Evolutionary conservation across 345 rosid genomes (phyloP), one percentile per base, ranked within the genome.

Genomic region (Boechera stricta): DNA sequence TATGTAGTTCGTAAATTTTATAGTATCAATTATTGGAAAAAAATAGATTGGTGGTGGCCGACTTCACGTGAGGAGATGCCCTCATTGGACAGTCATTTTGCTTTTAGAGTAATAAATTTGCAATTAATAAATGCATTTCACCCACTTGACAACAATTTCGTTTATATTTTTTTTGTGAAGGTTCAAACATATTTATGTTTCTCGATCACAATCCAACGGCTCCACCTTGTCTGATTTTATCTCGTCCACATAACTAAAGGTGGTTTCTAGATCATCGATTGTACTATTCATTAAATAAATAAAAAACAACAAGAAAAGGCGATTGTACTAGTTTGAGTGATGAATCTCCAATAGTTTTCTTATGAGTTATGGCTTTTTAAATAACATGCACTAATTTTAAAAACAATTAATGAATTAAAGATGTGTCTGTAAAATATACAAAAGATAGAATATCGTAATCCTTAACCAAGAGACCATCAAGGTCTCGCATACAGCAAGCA

Each of bases 31-130:
- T 21, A 63, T 63, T 77, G 72, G 32, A 72, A 49, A 15, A 66
- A 44, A 44, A 67, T 65, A 21, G 64, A 67, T 67, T 16, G 74
- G 81, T 78, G 81, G 81, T 72, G 77, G 81, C 58, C 77, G 69
- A 67, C 69, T 73, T 66, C 81, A 78, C 81, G 81, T 78, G 81
- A 78, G 77, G 63, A 78, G 77, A 72, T 78, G 77, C 81, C 78
- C 69, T 60, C 81, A 6, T 52, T 67, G 65, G 58, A 61, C 78
- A 78, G 69, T 66, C 77, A 42, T 73, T 58, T 59, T 65, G 62
- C 77, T 51, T 57, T 71, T 57, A 21, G 35, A 2, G 64, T 67
- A 15, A 21, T 73, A 33, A 58, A 10, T 41, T 66, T 78, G 24
- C 44, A 41, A 71, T 71, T 36, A 64, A 56, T 77, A 71, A 77